These are phyloP conservation scores for Fusarium poae DNA, from an alignment of 2,329 filamentous ascomycete species.

Conservation along the genomic window DNA sequence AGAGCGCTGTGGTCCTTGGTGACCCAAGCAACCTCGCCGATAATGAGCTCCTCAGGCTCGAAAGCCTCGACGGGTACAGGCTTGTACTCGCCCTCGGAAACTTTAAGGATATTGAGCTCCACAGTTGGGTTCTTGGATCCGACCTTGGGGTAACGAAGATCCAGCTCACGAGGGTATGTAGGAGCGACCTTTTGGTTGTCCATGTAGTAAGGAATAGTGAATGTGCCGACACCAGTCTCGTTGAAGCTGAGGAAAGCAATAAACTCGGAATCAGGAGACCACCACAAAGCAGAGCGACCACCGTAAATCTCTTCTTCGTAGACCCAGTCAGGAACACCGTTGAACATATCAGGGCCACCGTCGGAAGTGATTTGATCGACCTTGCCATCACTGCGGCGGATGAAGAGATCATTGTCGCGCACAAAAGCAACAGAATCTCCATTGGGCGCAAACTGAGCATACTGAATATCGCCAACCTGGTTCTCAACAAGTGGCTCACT, in stretches of 20 bases:
- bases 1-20: slow-evolving; percentile 71
- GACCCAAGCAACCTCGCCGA: slow-evolving; percentile 77
- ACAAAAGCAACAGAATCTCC: slow-evolving; percentile 75
- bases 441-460: slow-evolving; percentile 70
- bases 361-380: slow-evolving; percentile 70
- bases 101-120: slow-evolving; percentile 68
- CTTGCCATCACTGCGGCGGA: slow-evolving; percentile 61
- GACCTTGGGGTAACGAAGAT: slow-evolving; percentile 77
- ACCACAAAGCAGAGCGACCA: slow-evolving; percentile 87
- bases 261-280: slow-evolving; percentile 88
- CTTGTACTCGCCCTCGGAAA: slow-evolving; percentile 61
- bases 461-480: slow-evolving; percentile 75
- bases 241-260: slow-evolving; percentile 92
- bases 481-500: slow-evolving; percentile 68
- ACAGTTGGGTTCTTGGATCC: slow-evolving; percentile 76
- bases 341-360: slow-evolving; percentile 72
- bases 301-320: slow-evolving; percentile 77
- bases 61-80: slow-evolving; percentile 69
- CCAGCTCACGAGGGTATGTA: slow-evolving; percentile 71
- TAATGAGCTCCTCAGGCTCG: slow-evolving; percentile 70
- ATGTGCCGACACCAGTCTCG: slow-evolving; percentile 76
- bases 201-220: slow-evolving; percentile 76
- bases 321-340: slow-evolving; percentile 81
- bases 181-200: slow-evolving; percentile 68
- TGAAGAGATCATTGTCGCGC: slow-evolving; percentile 73